Conservation (phyloP, 768 basidiomycete genomes). For the Clitopilus passeckerianus region DNA sequence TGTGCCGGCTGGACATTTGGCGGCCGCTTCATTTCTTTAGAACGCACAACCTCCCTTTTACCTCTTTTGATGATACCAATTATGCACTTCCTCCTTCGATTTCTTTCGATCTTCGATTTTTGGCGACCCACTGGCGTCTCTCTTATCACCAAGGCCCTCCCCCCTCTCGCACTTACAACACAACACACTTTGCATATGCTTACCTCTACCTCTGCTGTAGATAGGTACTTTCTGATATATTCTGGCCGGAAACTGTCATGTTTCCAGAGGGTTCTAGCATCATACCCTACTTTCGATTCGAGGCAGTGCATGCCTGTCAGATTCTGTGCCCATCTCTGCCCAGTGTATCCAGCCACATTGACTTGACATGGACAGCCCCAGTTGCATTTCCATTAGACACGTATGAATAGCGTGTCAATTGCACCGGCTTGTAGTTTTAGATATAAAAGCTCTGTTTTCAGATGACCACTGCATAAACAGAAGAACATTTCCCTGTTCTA, state of each 20-base stretch:
- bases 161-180: constrained; percentile 11
- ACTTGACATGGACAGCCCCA: not conserved
- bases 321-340: not conserved
- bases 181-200: constrained; percentile 5
- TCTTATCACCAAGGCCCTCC: constrained; percentile 14
- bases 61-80: constrained; percentile 82
- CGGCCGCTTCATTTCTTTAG: constrained; percentile 36
- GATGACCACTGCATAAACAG: not conserved
- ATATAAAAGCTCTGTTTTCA: not conserved
- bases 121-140: constrained; percentile 16
- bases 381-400: not conserved
- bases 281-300: not conserved
- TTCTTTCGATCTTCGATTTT: constrained; percentile 22
- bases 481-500: not conserved
- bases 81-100: constrained; percentile 30
- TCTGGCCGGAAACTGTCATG: constrained; percentile 22
- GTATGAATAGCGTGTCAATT: not conserved
- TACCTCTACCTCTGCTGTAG: constrained; percentile 1
- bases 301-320: not conserved
- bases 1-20: constrained; percentile 63
- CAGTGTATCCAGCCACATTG: not conserved
- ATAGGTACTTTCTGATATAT: constrained; percentile 27
- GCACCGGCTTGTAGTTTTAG: not conserved
- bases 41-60: constrained; percentile 33
- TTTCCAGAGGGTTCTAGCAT: constrained; percentile 13